Percentiles rank a stretch among this genome's conserved stretches.
phyloP scores from a whole-genome alignment of 805 yeast genomes.

The Sporopachydermia lactativora region DNA sequence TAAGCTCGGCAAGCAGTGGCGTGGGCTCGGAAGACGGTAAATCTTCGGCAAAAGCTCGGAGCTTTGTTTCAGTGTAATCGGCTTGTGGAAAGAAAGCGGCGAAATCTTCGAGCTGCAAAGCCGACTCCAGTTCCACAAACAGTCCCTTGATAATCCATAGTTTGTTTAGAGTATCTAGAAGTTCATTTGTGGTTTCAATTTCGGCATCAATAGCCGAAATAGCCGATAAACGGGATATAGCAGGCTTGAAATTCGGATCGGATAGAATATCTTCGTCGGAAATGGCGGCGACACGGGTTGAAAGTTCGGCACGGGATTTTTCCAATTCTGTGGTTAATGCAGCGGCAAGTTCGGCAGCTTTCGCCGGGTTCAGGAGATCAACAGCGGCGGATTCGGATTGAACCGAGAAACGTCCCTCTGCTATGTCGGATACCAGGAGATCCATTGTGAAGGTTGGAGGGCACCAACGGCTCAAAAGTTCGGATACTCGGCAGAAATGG shows the following conservation, averaged over 20 bases:
- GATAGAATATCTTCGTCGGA: too few relatives aligned
- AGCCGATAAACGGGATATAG: too few relatives aligned
- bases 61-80: not conserved
- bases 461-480: too few relatives aligned
- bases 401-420: not conserved
- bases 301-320: too few relatives aligned
- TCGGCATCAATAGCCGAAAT: too few relatives aligned
- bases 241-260: too few relatives aligned
- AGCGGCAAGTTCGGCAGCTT: too few relatives aligned
- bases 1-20: not conserved
- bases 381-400: too few relatives aligned
- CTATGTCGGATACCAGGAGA: not conserved
- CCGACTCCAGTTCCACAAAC: conserved; percentile 13
- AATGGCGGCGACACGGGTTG: too few relatives aligned
- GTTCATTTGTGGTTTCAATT: not conserved
- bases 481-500: too few relatives aligned
- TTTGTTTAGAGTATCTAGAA: conserved; percentile 13
- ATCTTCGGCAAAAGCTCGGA: not conserved
- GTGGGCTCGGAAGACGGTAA: not conserved
- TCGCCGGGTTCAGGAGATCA: too few relatives aligned
- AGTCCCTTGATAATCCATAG: conserved; percentile 20
- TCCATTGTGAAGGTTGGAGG: not conserved
- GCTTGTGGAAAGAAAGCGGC: not conserved
- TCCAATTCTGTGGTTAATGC: too few relatives aligned
- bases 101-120: not conserved